Evolutionary conservation across 2,329 filamentous ascomycete genomes (phyloP), one percentile per base, ranked within the genome.

Genomic region (Thielaviopsis populi): DNA sequence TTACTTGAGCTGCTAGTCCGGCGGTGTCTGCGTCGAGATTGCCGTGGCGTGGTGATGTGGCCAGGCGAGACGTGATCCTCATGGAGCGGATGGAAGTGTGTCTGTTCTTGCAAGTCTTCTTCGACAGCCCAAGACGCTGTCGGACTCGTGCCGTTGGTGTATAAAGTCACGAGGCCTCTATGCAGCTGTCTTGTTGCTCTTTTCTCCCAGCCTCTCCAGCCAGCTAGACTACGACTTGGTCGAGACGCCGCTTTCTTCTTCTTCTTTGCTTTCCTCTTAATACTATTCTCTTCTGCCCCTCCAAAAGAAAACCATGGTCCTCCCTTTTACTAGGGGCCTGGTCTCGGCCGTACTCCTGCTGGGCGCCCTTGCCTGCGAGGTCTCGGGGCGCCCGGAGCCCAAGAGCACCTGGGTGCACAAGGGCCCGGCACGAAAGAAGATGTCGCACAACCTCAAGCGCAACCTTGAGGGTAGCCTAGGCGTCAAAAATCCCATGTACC

Each of bases 321-420:
- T 19, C 33, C 65, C 56, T 17, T 61, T 50, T 17, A 22, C 27
- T 13, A 59, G 40, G 41, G 53, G 58, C 58, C 27, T 43, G 11
- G 40, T 43, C n/a, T 37, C 48, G n/a, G 56, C 43, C 6, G 46
- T 61, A 13, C 61, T 66, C 22, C 61, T 63, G 46, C 59, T 66
- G n/a, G 61, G 40, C 64, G 22, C 64, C 22, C 33, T 60, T n/a
- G 58, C 22, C 56, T 30, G 24, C 19, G 63, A 62, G 19, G 59
- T 22, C 33, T 30, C 59, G 10, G 59, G 59, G 13, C 62, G 62
- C 17, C 59, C 59, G 15, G 56, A 60, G 30, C 64, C 64, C 17
- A 66, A 66, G 58, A 43, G 61, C 56, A 56, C 56, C 2, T 66
- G 64, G 64, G 64, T 66, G 22, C 64, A 66, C 48, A 63, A 62